Percentiles rank a stretch among this genome's conserved stretches.
Conservation (phyloP, 148 eudicot species). For the Salicornia ramosissima region DNA sequence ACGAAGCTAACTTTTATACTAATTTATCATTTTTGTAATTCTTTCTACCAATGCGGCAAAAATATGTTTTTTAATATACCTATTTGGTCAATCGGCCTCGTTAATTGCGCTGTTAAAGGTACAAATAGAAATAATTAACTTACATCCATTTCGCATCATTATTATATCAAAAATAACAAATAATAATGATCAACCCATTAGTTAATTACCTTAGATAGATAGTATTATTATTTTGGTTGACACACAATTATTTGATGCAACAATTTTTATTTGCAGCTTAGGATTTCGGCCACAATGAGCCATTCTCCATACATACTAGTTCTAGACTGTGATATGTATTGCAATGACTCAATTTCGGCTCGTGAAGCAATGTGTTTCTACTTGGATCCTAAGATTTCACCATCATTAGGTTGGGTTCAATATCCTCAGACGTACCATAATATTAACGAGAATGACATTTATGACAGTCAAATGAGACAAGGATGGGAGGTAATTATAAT, state of each 20-base stretch:
- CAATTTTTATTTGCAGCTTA: constrained; percentile 33
- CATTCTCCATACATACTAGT: constrained; percentile 50
- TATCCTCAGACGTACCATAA: constrained; percentile 64
- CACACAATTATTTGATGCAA: not conserved
- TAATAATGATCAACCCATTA: no score
- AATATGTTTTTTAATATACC: no score
- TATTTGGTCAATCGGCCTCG: no score
- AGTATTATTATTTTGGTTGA: no score
- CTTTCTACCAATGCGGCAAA: no score
- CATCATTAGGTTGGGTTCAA: constrained; percentile 54
- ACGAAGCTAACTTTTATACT: no score
- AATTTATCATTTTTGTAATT: no score
- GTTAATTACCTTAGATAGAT: no score
- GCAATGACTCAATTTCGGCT: constrained; percentile 57
- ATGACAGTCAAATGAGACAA: constrained; percentile 20
- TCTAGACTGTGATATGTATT: constrained; percentile 75
- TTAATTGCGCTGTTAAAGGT: no score
- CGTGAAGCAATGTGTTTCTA: constrained; percentile 76
- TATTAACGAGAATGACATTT: constrained; percentile 36
- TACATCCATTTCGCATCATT: no score
- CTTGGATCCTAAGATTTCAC: constrained; percentile 45
- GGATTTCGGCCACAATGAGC: constrained; percentile 57
- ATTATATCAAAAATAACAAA: no score
- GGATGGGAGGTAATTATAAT: constrained; percentile 8
- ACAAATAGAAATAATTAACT: no score